Evolutionary conservation across 805 yeast species (phyloP).

Genomic region (Lachancea lanzarotensis): DNA sequence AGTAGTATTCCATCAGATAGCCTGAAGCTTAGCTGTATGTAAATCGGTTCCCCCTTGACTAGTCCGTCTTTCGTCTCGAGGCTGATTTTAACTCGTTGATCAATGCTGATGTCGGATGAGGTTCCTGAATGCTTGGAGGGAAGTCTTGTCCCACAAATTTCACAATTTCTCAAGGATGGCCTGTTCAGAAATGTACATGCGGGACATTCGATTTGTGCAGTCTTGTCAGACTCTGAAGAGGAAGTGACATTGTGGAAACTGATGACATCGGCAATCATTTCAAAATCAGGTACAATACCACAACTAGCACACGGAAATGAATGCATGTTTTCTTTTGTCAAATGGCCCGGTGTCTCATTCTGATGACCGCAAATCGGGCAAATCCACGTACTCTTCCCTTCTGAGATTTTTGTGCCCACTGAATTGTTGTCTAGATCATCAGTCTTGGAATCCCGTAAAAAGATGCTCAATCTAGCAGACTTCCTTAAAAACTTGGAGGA

Average conservation of each 20-base stretch:
- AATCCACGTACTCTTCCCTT: constrained; percentile 47
- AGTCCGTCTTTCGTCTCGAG: constrained; percentile 30
- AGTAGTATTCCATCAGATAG: constrained; percentile 57
- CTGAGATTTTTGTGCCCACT: not conserved
- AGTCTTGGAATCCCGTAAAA: constrained; percentile 16
- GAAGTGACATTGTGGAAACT: not conserved
- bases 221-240: not conserved
- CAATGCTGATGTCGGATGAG: constrained; percentile 25
- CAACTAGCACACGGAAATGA: constrained; percentile 52
- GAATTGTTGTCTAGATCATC: not conserved
- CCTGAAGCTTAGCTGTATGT: constrained; percentile 69
- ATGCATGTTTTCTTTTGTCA: constrained; percentile 13
- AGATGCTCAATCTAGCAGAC: constrained; percentile 66
- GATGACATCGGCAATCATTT: constrained; percentile 30
- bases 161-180: constrained; percentile 70
- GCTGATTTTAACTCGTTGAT: constrained; percentile 27
- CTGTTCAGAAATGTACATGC: constrained; percentile 80
- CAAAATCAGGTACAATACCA: constrained; percentile 46
- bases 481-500: constrained; percentile 59
- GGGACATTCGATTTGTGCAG: constrained; percentile 35
- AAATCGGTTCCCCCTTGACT: constrained; percentile 15
- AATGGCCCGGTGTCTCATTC: constrained; percentile 24
- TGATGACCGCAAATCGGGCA: constrained; percentile 72
- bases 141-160: constrained; percentile 71
- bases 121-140: constrained; percentile 12